Conservation (phyloP, 202 grass and related monocot genomes). For the Dendrocalamus latiflorus region DNA sequence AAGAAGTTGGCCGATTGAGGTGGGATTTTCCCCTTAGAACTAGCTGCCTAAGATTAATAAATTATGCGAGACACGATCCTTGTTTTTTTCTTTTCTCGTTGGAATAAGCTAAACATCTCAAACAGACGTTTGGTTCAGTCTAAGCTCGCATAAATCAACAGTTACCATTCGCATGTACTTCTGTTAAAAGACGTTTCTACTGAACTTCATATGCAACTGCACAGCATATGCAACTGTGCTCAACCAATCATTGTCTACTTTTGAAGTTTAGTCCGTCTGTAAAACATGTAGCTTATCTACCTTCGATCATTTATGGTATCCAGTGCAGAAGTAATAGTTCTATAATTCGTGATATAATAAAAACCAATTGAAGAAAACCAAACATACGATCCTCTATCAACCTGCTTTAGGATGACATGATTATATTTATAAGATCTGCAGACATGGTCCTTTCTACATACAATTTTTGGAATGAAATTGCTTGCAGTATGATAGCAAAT, state of each 20-base stretch:
- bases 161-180: neutral
- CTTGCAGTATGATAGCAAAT: neutral
- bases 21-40: neutral
- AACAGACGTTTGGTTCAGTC: neutral
- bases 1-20: constrained; percentile 97
- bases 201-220: neutral
- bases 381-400: neutral
- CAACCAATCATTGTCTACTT: neutral
- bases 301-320: neutral
- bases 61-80: neutral
- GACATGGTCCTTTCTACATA: neutral
- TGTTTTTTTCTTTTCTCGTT: constrained; percentile 11
- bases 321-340: neutral
- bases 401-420: neutral
- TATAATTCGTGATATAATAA: neutral
- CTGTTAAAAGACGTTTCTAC: neutral
- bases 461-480: neutral
- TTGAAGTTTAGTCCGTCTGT: neutral
- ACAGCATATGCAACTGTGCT: neutral
- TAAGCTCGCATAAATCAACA: constrained; percentile 5
- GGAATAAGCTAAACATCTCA: constrained; percentile 9
- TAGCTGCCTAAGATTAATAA: constrained; percentile 5
- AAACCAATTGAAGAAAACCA: constrained; percentile 10
- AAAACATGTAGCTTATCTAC: neutral
- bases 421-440: neutral